phyloP scores from a whole-genome alignment of 1,284 basidiomycete genomes.

The Mycosarcoma mackinlayi region DNA sequence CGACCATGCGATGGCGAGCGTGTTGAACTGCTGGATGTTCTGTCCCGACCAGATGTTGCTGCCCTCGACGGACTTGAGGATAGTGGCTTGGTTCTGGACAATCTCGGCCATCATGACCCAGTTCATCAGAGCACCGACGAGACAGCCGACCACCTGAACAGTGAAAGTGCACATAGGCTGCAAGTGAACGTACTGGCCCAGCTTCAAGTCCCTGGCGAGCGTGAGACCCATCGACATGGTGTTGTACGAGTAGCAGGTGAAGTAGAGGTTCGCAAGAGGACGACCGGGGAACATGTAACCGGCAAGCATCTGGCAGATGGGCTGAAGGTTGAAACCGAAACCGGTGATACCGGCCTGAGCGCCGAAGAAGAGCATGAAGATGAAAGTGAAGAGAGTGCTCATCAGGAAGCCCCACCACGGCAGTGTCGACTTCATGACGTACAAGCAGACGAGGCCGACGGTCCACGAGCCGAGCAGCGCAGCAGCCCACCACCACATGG shows the following conservation, averaged over 20 bases:
- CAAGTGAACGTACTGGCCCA: conserved; percentile 59
- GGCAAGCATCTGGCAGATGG: conserved; percentile 51
- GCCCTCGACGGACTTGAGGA: conserved; percentile 47
- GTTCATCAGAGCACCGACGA: conserved; percentile 49
- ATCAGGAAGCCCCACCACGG: conserved; percentile 39
- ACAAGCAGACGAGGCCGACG: conserved; percentile 25
- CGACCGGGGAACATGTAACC: conserved; percentile 46
- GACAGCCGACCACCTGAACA: conserved; percentile 38
- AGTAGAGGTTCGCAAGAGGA: conserved; percentile 56
- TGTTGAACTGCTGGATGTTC: conserved; percentile 49
- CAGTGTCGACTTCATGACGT: conserved; percentile 36
- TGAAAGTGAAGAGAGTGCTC: conserved; percentile 21
- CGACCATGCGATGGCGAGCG: conserved; percentile 48
- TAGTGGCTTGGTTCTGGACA: conserved; percentile 23
- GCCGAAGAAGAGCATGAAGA: conserved; percentile 34
- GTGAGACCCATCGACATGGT: conserved; percentile 25
- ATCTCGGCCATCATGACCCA: conserved; percentile 44
- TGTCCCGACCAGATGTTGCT: conserved; percentile 49
- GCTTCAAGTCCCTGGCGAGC: conserved; percentile 40
- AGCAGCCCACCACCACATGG: conserved; percentile 35
- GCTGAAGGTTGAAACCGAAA: conserved; percentile 45
- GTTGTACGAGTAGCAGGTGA: conserved; percentile 50
- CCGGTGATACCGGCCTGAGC: conserved; percentile 33
- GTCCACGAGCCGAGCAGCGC: conserved; percentile 21
- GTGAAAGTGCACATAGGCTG: conserved; percentile 32